Base-by-base conservation (phyloP, 441 rosid species). In the Pelargonium australe region DNA sequence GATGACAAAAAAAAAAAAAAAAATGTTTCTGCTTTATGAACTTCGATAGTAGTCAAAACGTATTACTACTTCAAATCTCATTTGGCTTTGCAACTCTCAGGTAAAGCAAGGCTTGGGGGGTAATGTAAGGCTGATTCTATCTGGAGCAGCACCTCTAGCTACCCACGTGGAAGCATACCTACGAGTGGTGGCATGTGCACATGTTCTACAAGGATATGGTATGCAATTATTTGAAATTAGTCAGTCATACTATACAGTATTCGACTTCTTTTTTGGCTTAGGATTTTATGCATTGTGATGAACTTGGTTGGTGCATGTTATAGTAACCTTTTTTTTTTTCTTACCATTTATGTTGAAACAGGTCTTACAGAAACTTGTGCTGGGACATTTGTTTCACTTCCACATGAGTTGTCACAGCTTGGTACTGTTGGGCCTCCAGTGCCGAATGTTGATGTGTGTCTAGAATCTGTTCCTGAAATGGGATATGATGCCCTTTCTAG, bases 191-290 rank as follows among this genome's bases (percentile, higher is more conserved):
- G 87, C 99, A 63, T 91, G 97, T 75, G 84, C 91, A 71, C 91
- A 91, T 81, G 95, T 95, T 80, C 81, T 91, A 70, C 99, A 91
- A 83, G 99, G 97, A 95, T 95, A 95, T 82, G 96, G 99, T 92
- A 84, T 60, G 41, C 62, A 19, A 1, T 69, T 70, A 62, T 25
- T 67, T 7, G 12, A 69, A 62, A 67, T 58, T 67, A 20, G 5
- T 60, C 63, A 58, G 64, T 60, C 14, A 60, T 60, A 9, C 23
- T 25, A 57, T 8, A 19, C 63, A 53, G 40, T 34, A 34, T 34
- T 44, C 12, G 0, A 1, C 9, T 1, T 44, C 47, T 44, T 28
- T 13, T 58, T 58, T 58, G 20, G 63, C 34, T 10, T 55, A n/a
- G 1, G n/a, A 53, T 53, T 16, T 53, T 16, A 53, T 14, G 6